Conservation (phyloP, 805 yeast genomes). For the Grigorovia humatica region DNA sequence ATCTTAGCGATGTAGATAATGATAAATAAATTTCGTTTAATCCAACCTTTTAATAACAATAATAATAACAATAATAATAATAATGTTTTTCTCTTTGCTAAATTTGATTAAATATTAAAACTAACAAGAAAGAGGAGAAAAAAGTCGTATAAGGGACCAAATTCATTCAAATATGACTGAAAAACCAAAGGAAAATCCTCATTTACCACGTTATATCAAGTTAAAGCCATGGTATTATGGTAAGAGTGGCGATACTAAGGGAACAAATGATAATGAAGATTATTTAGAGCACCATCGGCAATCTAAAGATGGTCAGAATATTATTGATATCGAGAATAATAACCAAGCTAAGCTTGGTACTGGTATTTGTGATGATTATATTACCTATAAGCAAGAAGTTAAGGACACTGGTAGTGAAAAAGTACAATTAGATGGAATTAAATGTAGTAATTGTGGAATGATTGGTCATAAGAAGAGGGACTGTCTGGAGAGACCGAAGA, state of each 20-base stretch:
- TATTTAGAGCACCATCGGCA: conserved; percentile 49
- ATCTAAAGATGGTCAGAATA: conserved; percentile 24
- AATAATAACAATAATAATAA: no score
- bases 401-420: conserved; percentile 1
- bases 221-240: conserved; percentile 27
- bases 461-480: conserved; percentile 40
- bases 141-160: neutral
- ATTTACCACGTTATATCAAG: conserved; percentile 25
- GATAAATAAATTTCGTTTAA: no score
- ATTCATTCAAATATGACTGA: neutral
- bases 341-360: conserved; percentile 43
- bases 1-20: no score
- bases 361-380: conserved; percentile 44
- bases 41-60: no score
- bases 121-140: neutral
- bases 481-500: conserved; percentile 49
- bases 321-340: conserved; percentile 34
- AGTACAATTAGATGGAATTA: neutral
- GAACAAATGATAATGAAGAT: conserved; percentile 29
- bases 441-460: conserved; percentile 53
- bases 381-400: neutral
- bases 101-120: no score
- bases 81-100: no score
- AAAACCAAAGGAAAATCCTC: conserved; percentile 13
- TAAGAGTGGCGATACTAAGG: conserved; percentile 7